Evolutionary conservation across 2,329 filamentous ascomycete species (phyloP).

Genomic region (Aureobasidium melanogenum): DNA sequence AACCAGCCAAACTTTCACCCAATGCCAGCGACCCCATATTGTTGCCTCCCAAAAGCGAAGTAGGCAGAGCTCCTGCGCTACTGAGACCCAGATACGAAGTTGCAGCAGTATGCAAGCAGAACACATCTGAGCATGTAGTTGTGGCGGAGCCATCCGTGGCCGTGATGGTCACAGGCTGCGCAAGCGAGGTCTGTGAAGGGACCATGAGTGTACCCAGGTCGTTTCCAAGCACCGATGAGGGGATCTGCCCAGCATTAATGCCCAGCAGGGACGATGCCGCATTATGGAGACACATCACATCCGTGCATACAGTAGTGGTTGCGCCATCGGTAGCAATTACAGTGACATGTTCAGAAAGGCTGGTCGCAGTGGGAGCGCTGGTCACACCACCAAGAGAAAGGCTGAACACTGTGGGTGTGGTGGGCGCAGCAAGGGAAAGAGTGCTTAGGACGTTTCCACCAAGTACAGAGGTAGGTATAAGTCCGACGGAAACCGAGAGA

Average conservation of each 20-base stretch:
- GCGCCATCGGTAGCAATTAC: not conserved
- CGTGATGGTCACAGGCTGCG: not conserved
- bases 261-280: not conserved
- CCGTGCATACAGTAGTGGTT: not conserved
- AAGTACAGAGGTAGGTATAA: not conserved
- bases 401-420: not conserved
- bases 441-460: not conserved
- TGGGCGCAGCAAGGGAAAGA: not conserved
- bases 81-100: not conserved
- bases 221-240: not conserved
- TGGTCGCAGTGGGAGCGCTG: not conserved
- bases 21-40: not conserved
- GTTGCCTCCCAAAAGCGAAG: not conserved
- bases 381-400: not conserved
- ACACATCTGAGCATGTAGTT: not conserved
- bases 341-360: not conserved
- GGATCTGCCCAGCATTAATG: not conserved
- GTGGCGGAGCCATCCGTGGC: not conserved
- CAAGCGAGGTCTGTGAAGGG: not conserved
- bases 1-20: not conserved
- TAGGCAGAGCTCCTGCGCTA: not conserved
- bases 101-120: not conserved
- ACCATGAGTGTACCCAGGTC: not conserved
- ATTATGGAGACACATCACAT: not conserved
- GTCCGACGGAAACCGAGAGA: not conserved